Base-by-base conservation (phyloP, 2,329 filamentous ascomycete genomes). In the Penicillium concentricum region DNA sequence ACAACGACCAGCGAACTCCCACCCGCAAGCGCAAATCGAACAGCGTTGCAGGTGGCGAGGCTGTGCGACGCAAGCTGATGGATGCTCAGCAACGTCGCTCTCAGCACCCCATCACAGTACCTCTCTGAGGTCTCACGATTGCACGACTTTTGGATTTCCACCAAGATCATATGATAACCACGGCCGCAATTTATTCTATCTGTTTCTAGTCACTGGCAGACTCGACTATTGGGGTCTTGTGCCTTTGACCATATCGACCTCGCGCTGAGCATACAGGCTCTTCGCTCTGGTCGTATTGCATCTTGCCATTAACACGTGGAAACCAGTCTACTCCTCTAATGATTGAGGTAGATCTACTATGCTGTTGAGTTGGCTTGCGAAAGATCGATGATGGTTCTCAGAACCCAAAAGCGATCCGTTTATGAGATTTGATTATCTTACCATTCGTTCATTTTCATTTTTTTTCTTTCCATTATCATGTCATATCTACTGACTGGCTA, bases 41-140 rank as follows among this genome's bases (percentile, higher is more conserved):
- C 58, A 71, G 65, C 32, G 74, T 73, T 56, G 61, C 70, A 24
- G 71, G 73, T 30, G 75, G 75, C 15, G 75, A 77, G 55, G 73
- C 75, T 30, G 75, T 78, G 44, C 72, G 75, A 49, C 74, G 75
- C 43, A 78, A 77, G 68, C 67, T 78, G 20, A 72, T 77, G 66
- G 74, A 77, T 57, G 73, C 75, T 15, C 75, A 56, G 20, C 54
- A 76, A 50, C 73, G 73, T 24, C 73, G 71, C 57, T 70, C 65
- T 41, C 73, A 75, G 49, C 64, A 76, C 35, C 69, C 74, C 16
- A 71, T 76, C 20, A 75, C 66, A 67, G 51, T 26, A 22, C n/a
- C 24, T 43, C 30, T 42, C 9, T 42, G 37, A 42, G 16, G 43
- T 50, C 30, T 46, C 6, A 43, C 16, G 47, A 60, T 54, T 57